A percentile compares a stretch with the other conserved stretches of the same genome.
Evolutionary conservation across 345 rosid species (phyloP).

Genomic region (Chamaenerion angustifolium): DNA sequence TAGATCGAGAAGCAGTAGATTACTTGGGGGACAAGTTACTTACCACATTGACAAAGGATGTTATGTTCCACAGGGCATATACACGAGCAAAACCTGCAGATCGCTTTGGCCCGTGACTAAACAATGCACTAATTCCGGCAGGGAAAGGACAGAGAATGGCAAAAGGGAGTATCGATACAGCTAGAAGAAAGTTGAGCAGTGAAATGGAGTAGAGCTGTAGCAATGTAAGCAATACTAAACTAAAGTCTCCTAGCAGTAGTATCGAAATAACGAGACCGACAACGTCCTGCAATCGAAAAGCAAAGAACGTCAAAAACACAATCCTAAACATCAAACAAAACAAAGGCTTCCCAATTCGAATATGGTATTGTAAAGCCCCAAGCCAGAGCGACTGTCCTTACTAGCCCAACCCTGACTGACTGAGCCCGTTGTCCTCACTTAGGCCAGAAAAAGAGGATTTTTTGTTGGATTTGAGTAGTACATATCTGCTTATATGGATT

Average conservation of each 20-base stretch:
- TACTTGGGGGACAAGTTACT: constrained; percentile 17
- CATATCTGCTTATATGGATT: too few species aligned
- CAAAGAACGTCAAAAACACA: too few species aligned
- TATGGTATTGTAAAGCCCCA: too few species aligned
- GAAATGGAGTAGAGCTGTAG: constrained; percentile 89
- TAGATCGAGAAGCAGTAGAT: not conserved
- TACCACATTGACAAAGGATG: constrained; percentile 77
- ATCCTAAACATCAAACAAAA: too few species aligned
- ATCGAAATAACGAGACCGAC: constrained; percentile 76
- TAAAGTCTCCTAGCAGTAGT: constrained; percentile 63
- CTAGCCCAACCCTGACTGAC: too few species aligned
- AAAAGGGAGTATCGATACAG: constrained; percentile 62
- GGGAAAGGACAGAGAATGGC: constrained; percentile 74
- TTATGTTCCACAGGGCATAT: constrained; percentile 80
- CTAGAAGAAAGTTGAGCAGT: constrained; percentile 45
- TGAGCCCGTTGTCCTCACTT: too few species aligned
- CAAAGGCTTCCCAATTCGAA: too few species aligned
- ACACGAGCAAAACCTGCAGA: constrained; percentile 75
- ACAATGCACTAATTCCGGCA: constrained; percentile 83
- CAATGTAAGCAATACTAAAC: constrained; percentile 74
- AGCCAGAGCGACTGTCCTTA: too few species aligned
- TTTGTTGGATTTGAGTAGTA: too few species aligned
- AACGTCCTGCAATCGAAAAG: constrained; percentile 68
- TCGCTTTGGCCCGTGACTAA: constrained; percentile 80
- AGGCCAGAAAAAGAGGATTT: too few species aligned